Base-by-base conservation (phyloP, 2,329 filamentous ascomycete species). In the Phoma sp. region DNA sequence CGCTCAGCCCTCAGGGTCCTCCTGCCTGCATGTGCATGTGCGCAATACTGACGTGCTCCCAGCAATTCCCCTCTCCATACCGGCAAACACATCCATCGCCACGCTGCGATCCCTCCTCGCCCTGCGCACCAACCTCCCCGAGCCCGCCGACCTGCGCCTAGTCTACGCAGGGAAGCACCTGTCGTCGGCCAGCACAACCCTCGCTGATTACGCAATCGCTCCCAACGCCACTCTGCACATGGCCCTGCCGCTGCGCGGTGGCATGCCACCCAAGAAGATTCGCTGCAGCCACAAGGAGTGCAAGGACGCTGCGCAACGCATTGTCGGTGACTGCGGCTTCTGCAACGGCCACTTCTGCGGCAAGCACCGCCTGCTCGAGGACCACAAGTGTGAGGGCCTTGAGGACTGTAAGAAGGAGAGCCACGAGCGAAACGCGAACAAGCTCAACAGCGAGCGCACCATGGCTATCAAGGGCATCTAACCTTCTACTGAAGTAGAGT, bases 381-480 rank as follows among this genome's bases (percentile, higher is more conserved):
- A 93, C 67, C 95, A 99, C 80, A 91, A 91, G 79, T 99, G 95
- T 80, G 86, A 85, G 61, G 92, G 92, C 36, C 82, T 99, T 52
- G 95, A 98, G 81, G 90, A 96, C 79, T 97, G 93, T 84, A 96
- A 97, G 84, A 95, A 96, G 82, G 92, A 96, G 77, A 93, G 91
- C 42, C 91, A 96, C 78, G 91, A 96, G 75, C 87, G 92, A 64
- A 99, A 99, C 75, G 90, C 91, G 55, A 89, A 92, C 62, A 93
- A 96, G 79, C 82, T 99, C 72, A 91, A 97, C 77, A 86, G 88
- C 53, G 93, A 99, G 83, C 85, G 93, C 72, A 99, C 95, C 41
- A 89, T 93, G 61, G 92, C 96, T 68, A 95, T 98, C 79, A 93
- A 90, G 78, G 93, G 93, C 59, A 88, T 96, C 75, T 96, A 64